These are phyloP conservation scores for Tanacetum coccineum DNA, from an alignment of 129 eudicot species.

Conservation along the genomic window DNA sequence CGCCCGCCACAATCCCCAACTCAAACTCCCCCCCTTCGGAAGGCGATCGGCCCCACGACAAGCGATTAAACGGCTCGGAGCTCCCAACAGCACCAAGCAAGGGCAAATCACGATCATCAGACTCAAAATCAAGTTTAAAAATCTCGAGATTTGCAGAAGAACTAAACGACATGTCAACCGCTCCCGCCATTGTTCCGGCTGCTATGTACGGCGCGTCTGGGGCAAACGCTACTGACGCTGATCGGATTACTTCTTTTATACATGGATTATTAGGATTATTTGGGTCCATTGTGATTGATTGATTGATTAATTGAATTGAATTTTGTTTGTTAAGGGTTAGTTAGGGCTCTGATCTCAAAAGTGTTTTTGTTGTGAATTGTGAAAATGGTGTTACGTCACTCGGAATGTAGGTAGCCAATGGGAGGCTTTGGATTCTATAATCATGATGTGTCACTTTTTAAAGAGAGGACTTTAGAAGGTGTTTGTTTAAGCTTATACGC, in stretches of 20 bases:
- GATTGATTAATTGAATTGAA: too few relatives aligned
- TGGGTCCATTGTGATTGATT: too few relatives aligned
- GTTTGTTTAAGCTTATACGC: too few relatives aligned
- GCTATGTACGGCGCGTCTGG: constrained; percentile 78
- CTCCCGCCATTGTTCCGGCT: constrained; percentile 94
- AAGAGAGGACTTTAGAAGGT: too few relatives aligned
- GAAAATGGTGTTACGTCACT: too few relatives aligned
- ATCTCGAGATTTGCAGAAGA: constrained; percentile 77
- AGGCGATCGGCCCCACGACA: constrained; percentile 65
- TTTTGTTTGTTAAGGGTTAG: too few relatives aligned
- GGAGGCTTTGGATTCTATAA: too few relatives aligned
- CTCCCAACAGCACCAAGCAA: constrained; percentile 47
- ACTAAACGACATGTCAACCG: constrained; percentile 85
- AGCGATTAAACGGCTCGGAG: constrained; percentile 70
- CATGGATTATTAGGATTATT: constrained; percentile 23
- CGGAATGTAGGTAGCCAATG: too few relatives aligned
- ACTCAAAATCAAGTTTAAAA: constrained; percentile 66
- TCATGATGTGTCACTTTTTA: too few relatives aligned
- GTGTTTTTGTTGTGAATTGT: too few relatives aligned
- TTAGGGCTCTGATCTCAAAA: too few relatives aligned
- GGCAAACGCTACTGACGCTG: constrained; percentile 83
- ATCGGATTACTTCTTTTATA: constrained; percentile 72
- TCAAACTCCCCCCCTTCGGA: constrained; percentile 52
- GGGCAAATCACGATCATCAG: constrained; percentile 55
- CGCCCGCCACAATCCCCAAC: constrained; percentile 74